Conservation (phyloP, 768 basidiomycete species). For the Tubosaeta sp. region DNA sequence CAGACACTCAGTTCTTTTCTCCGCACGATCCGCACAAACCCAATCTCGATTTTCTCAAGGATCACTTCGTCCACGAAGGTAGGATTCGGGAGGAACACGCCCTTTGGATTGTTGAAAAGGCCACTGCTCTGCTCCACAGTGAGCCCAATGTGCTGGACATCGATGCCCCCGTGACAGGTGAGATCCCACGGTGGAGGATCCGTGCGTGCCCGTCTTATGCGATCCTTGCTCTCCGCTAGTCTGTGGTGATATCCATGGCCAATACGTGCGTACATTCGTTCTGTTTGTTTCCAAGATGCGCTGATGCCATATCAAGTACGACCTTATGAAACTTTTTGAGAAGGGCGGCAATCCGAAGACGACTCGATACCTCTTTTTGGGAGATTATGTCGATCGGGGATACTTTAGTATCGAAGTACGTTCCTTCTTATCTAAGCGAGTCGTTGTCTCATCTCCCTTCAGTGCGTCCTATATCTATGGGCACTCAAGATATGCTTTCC, state of each 20-base stretch:
- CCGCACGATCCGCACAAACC: conserved; percentile 58
- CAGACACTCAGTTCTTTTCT: conserved; percentile 75
- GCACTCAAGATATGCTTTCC: conserved; percentile 62
- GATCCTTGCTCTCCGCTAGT: conserved; percentile 6
- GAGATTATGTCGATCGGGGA: conserved; percentile 72
- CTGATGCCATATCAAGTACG: conserved; percentile 44
- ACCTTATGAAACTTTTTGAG: conserved; percentile 77
- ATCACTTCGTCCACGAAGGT: conserved; percentile 72
- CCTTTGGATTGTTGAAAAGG: conserved; percentile 59
- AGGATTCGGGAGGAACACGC: conserved; percentile 65
- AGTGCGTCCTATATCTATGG: conserved; percentile 61
- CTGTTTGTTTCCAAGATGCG: not conserved
- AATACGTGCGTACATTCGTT: conserved; percentile 17
- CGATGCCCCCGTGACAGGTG: conserved; percentile 71
- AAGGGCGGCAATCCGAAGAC: conserved; percentile 72
- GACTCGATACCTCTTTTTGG: conserved; percentile 69
- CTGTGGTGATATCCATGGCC: conserved; percentile 20
- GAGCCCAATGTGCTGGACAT: conserved; percentile 68
- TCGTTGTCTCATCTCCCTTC: conserved; percentile 2
- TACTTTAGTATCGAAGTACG: conserved; percentile 72
- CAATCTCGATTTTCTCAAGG: conserved; percentile 69
- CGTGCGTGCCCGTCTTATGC: not conserved
- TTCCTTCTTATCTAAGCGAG: not conserved
- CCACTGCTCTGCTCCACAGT: conserved; percentile 47
- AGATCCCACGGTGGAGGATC: conserved; percentile 12